A percentile compares a stretch with the other conserved stretches of the same genome.
Evolutionary conservation across 495 filamentous ascomycete genomes (phyloP).

Genomic region (Neurospora intermedia): DNA sequence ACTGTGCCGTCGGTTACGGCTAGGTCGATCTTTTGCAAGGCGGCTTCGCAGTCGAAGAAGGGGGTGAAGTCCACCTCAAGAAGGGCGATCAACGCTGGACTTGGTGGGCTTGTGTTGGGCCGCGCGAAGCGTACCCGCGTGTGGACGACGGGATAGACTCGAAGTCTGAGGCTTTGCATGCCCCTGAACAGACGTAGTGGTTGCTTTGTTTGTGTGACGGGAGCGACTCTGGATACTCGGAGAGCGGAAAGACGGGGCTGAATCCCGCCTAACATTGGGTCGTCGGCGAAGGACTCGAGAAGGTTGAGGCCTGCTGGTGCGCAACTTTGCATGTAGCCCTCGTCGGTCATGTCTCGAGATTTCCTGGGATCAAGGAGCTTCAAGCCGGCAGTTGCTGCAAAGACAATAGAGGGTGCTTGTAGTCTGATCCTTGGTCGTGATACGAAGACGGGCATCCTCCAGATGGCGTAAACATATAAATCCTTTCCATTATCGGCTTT

Average conservation of each 20-base stretch:
- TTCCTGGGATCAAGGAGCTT: slow-evolving; percentile 44
- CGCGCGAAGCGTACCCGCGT: slow-evolving; percentile 73
- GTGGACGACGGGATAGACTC: slow-evolving; percentile 71
- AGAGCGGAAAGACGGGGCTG: slow-evolving; percentile 69
- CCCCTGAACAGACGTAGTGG: slow-evolving; percentile 50
- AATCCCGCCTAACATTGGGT: slow-evolving; percentile 54
- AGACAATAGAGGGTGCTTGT: slow-evolving; percentile 66
- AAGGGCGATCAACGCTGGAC: slow-evolving; percentile 63
- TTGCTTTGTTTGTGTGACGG: slow-evolving; percentile 42
- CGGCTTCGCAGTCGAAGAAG: slow-evolving; percentile 62
- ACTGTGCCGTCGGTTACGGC: slow-evolving; percentile 54
- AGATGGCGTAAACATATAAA: slow-evolving; percentile 58
- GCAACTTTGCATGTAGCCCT: slow-evolving; percentile 61
- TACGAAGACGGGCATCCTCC: slow-evolving; percentile 70
- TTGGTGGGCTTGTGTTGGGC: slow-evolving; percentile 51
- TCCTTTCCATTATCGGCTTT: slow-evolving; percentile 14
- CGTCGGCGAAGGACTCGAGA: slow-evolving; percentile 62
- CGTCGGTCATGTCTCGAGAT: slow-evolving; percentile 42
- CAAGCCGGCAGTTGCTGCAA: slow-evolving; percentile 61
- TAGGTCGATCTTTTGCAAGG: slow-evolving; percentile 57
- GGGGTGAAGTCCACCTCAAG: slow-evolving; percentile 84
- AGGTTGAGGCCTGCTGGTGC: slow-evolving; percentile 71
- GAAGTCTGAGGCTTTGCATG: slow-evolving; percentile 54
- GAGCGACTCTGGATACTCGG: slow-evolving; percentile 67
- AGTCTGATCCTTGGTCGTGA: slow-evolving; percentile 66